phyloP scores from a whole-genome alignment of 2,329 filamentous ascomycete species.

The Phialemoniopsis sp. region DNA sequence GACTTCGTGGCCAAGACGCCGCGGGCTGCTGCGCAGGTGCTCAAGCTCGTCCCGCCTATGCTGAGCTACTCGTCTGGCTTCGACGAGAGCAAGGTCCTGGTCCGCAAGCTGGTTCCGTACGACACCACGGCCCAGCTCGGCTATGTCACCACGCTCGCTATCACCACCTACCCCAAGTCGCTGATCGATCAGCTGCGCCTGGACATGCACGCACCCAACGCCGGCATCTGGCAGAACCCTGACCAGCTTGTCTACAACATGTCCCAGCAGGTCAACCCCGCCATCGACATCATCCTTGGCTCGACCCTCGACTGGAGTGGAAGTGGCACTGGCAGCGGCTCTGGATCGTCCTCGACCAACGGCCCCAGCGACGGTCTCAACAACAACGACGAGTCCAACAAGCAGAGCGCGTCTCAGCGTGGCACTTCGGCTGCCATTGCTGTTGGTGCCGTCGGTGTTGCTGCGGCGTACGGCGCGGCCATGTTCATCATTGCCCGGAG shows the following conservation, averaged over 20 bases:
- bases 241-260: slow-evolving; percentile 64
- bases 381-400: slow-evolving; percentile 31
- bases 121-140: slow-evolving; percentile 66
- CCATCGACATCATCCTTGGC: slow-evolving; percentile 62
- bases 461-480: slow-evolving; percentile 83
- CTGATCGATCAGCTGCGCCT: slow-evolving; percentile 64
- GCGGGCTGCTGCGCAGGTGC: slow-evolving; percentile 79
- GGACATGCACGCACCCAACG: slow-evolving; percentile 67
- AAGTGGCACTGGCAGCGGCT: slow-evolving; percentile 25
- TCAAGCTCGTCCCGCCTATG: slow-evolving; percentile 69
- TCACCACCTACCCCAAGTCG: slow-evolving; percentile 64
- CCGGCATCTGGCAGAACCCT: slow-evolving; percentile 70
- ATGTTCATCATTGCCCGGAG: slow-evolving; percentile 92
- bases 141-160: slow-evolving; percentile 77
- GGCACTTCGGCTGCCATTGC: slow-evolving; percentile 68
- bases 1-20: slow-evolving; percentile 70
- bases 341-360: slow-evolving; percentile 24
- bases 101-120: slow-evolving; percentile 71
- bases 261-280: slow-evolving; percentile 77
- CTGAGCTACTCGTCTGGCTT: slow-evolving; percentile 63
- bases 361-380: slow-evolving; percentile 25
- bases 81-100: slow-evolving; percentile 42
- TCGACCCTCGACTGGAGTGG: slow-evolving; percentile 33
- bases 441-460: slow-evolving; percentile 71
- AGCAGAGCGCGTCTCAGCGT: slow-evolving; percentile 53